A percentile compares a stretch with the other conserved stretches of the same genome.
Evolutionary conservation across 495 filamentous ascomycete genomes (phyloP).

Genomic region (Emericellopsis terricola): DNA sequence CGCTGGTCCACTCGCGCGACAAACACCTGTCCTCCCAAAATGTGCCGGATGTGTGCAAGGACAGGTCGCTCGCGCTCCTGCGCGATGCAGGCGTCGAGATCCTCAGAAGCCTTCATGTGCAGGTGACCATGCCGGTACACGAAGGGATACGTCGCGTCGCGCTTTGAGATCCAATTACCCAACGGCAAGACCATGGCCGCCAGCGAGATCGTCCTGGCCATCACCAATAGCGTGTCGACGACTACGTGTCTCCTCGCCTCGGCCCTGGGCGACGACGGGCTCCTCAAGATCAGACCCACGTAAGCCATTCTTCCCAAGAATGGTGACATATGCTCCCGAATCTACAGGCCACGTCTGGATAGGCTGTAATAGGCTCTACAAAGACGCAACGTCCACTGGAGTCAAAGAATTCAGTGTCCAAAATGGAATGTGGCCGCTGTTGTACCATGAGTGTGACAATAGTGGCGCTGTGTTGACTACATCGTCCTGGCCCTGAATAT

Average conservation of each 20-base stretch:
- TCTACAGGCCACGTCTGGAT: too few species aligned
- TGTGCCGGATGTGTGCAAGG: slow-evolving; percentile 45
- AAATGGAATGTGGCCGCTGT: too few species aligned
- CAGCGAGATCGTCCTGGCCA: slow-evolving; percentile 39
- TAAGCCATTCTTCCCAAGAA: slow-evolving; percentile 4
- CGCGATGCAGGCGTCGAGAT: slow-evolving; percentile 36
- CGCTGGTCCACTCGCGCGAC: slow-evolving; percentile 45
- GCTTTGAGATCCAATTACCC: slow-evolving; percentile 29
- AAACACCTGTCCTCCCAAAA: slow-evolving; percentile 47
- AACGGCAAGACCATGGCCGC: slow-evolving; percentile 33
- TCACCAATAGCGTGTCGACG: slow-evolving; percentile 35
- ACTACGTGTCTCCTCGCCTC: slow-evolving; percentile 32
- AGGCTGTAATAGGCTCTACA: too few species aligned
- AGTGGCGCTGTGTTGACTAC: too few species aligned
- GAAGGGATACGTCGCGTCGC: slow-evolving; percentile 10
- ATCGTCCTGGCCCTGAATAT: too few species aligned
- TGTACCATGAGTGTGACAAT: too few species aligned
- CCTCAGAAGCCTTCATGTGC: slow-evolving; percentile 29
- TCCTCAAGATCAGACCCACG: slow-evolving; percentile 32
- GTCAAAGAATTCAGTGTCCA: too few species aligned
- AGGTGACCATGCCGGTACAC: slow-evolving; percentile 13
- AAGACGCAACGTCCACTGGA: too few species aligned
- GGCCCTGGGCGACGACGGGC: slow-evolving; percentile 33
- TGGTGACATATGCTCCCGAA: too few species aligned
- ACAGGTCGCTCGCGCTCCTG: slow-evolving; percentile 29